Evolutionary conservation across 2,329 filamentous ascomycete species (phyloP).

Genomic region (Diplodia seriata): DNA sequence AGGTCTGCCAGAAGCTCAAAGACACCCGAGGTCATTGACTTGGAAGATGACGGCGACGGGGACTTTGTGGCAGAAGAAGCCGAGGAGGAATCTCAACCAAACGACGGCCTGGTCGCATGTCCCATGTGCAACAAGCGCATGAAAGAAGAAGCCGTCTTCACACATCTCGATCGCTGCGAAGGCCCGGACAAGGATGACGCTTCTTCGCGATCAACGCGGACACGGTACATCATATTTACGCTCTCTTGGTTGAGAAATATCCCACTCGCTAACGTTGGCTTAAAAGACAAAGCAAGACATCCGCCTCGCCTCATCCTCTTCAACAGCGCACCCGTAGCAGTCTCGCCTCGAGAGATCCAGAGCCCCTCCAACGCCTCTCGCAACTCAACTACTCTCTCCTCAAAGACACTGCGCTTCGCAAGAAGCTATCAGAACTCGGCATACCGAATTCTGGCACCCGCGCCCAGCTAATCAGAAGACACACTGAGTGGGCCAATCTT

Average conservation of each 20-base stretch:
- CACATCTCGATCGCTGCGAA: conserved; percentile 77
- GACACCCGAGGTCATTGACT: conserved; percentile 39
- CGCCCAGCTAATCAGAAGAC: conserved; percentile 75
- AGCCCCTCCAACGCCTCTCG: conserved; percentile 60
- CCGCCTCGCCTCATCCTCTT: conserved; percentile 35
- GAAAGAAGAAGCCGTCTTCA: conserved; percentile 78
- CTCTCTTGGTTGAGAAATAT: not conserved
- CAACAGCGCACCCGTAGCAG: conserved; percentile 36
- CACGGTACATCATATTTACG: conserved; percentile 38
- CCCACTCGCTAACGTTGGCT: not conserved
- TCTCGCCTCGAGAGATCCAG: conserved; percentile 39
- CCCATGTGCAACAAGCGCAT: conserved; percentile 82
- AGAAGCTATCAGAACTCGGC: conserved; percentile 81
- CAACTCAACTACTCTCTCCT: conserved; percentile 85
- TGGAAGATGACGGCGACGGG: conserved; percentile 38
- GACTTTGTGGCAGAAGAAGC: conserved; percentile 48
- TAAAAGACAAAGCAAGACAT: conserved; percentile 11
- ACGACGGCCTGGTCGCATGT: conserved; percentile 81
- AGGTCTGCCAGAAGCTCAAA: conserved; percentile 37
- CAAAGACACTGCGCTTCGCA: conserved; percentile 78
- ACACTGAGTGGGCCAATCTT: conserved; percentile 92
- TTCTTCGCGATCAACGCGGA: conserved; percentile 38
- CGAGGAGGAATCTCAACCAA: conserved; percentile 52
- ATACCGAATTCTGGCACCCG: conserved; percentile 74
- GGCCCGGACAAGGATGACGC: conserved; percentile 45